Evolutionary conservation across 805 yeast species (phyloP).

Genomic region (Yarrowia phangngaensis): DNA sequence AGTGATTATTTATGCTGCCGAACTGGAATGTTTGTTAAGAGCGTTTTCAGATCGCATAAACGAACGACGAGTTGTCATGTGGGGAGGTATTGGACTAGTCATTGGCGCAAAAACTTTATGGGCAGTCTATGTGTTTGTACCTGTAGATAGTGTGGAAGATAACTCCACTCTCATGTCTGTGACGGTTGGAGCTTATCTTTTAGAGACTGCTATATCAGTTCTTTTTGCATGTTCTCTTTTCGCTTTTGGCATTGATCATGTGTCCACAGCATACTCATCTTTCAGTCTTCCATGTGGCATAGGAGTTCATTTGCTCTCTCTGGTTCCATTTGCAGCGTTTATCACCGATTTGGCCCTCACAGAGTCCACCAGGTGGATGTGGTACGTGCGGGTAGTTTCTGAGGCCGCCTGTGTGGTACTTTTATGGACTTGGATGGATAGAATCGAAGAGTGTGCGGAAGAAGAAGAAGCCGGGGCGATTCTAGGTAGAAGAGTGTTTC

Average conservation of each 20-base stretch:
- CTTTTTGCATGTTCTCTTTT: constrained; percentile 12
- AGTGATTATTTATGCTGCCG: constrained; percentile 17
- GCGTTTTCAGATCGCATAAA: constrained; percentile 9
- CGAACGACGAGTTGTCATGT: constrained; percentile 11
- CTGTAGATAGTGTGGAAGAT: background rate
- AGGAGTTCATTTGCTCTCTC: constrained; percentile 5
- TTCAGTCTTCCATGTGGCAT: constrained; percentile 1
- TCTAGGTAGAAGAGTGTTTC: constrained; percentile 12
- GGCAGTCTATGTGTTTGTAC: constrained; percentile 22
- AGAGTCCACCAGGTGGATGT: constrained; percentile 18
- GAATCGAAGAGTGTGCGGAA: constrained; percentile 3
- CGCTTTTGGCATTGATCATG: constrained; percentile 20
- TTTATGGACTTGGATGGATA: constrained; percentile 15
- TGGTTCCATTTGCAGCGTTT: constrained; percentile 17
- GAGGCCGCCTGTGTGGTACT: constrained; percentile 18
- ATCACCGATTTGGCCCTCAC: constrained; percentile 16
- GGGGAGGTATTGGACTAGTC: constrained; percentile 8
- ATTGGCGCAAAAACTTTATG: constrained; percentile 3
- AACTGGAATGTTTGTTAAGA: constrained; percentile 7
- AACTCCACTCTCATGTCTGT: constrained; percentile 3
- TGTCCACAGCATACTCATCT: constrained; percentile 1
- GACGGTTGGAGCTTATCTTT: constrained; percentile 9
- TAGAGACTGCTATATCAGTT: constrained; percentile 6
- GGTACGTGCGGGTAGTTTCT: constrained; percentile 16
- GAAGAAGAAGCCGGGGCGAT: constrained; percentile 16